Evolutionary conservation across 1,139 yeast genomes (phyloP).

Genomic region (Yamadazyma dushanensis): DNA sequence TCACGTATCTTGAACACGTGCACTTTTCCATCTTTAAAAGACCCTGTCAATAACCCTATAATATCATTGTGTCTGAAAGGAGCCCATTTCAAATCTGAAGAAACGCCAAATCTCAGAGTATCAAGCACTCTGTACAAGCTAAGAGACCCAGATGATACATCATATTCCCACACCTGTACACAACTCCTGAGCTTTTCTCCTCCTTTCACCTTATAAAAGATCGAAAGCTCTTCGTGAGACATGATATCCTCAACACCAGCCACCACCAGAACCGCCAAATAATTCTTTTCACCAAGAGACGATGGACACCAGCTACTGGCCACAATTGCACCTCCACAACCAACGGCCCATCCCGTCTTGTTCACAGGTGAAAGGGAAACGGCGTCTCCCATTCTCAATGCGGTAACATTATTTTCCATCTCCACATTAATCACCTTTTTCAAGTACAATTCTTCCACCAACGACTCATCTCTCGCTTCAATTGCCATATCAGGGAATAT

Average conservation of each 20-base stretch:
- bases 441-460: conserved; percentile 4
- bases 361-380: conserved; percentile 13
- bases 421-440: conserved; percentile 3
- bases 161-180: conserved; percentile 50
- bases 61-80: conserved; percentile 25
- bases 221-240: conserved; percentile 33
- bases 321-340: conserved; percentile 57
- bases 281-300: conserved; percentile 22
- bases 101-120: conserved; percentile 53
- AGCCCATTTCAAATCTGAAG: conserved; percentile 55
- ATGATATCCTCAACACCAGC: conserved; percentile 26
- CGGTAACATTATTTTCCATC: neutral
- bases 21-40: conserved; percentile 63
- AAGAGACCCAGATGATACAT: conserved; percentile 24
- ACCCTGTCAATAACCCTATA: conserved; percentile 52
- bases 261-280: conserved; percentile 53
- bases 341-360: conserved; percentile 47
- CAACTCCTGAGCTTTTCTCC: conserved; percentile 29
- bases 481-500: conserved; percentile 1
- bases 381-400: conserved; percentile 2
- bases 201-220: conserved; percentile 21
- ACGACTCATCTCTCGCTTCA: conserved; percentile 1
- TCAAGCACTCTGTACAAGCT: conserved; percentile 31
- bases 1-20: conserved; percentile 39
- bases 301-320: conserved; percentile 56